Evolutionary conservation across 108 stramenopile genomes (phyloP).

Genomic region (Pseudonitzschia delicatissima): DNA sequence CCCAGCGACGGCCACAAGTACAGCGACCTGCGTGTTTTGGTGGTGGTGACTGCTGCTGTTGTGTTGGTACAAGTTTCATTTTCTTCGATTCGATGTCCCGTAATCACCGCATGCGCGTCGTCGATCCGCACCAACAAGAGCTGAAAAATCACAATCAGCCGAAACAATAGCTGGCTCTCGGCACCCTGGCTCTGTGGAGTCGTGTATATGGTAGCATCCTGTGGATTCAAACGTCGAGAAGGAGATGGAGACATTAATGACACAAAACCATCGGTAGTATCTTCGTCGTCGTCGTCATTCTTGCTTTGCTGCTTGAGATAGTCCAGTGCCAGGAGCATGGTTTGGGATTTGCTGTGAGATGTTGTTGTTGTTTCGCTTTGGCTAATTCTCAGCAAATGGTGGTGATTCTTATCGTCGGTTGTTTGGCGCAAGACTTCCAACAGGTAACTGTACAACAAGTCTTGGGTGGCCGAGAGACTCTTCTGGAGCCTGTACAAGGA

Average conservation of each 20-base stretch:
- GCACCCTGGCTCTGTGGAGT: slow-evolving; percentile 24
- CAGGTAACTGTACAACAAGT: slow-evolving; percentile 45
- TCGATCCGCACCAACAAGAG: slow-evolving; percentile 70
- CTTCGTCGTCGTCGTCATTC: slow-evolving; percentile 14
- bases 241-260: slow-evolving; percentile 1
- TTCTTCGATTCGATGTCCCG: slow-evolving; percentile 4
- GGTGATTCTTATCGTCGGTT: slow-evolving; percentile 37
- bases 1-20: background rate
- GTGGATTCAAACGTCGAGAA: slow-evolving; percentile 17
- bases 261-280: background rate
- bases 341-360: slow-evolving; percentile 14
- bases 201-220: slow-evolving; percentile 9
- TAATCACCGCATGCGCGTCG: slow-evolving; percentile 58
- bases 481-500: slow-evolving; percentile 29
- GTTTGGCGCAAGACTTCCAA: slow-evolving; percentile 40
- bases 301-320: slow-evolving; percentile 19
- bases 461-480: slow-evolving; percentile 39
- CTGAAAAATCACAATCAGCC: slow-evolving; percentile 68
- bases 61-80: background rate
- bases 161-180: slow-evolving; percentile 66
- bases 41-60: background rate
- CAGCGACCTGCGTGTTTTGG: background rate
- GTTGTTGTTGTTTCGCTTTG: slow-evolving; percentile 28
- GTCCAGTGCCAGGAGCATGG: slow-evolving; percentile 26
- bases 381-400: no score